Percentiles rank a stretch among this genome's conserved stretches.
Conservation (phyloP, 768 basidiomycete genomes). For the Leccinum aurantiacum region DNA sequence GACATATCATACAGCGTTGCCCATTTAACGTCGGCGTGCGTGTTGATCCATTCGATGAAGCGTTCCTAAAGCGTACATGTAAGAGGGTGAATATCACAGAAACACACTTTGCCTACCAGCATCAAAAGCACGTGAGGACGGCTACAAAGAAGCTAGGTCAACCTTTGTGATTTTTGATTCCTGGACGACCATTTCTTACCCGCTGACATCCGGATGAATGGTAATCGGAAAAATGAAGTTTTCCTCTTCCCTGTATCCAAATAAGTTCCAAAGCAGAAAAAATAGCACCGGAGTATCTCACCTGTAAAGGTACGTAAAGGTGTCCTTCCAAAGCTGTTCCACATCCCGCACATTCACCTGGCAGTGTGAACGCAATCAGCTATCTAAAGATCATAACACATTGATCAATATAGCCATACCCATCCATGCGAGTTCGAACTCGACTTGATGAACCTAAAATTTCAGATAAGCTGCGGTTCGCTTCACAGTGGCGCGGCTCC, state of each 20-base stretch:
- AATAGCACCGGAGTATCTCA: slow-evolving; percentile 17
- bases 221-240: slow-evolving; percentile 75
- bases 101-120: slow-evolving; percentile 44
- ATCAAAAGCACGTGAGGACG: slow-evolving; percentile 72
- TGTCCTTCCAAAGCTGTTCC: slow-evolving; percentile 76
- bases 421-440: slow-evolving; percentile 71
- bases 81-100: not conserved
- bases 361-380: not conserved
- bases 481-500: not conserved
- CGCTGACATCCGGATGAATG: slow-evolving; percentile 77
- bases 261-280: not conserved
- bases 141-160: slow-evolving; percentile 31
- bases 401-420: slow-evolving; percentile 35
- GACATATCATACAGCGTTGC: slow-evolving; percentile 70
- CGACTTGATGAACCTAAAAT: slow-evolving; percentile 64
- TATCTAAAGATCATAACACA: not conserved
- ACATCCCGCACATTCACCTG: slow-evolving; percentile 66
- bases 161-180: not conserved
- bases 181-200: slow-evolving; percentile 37
- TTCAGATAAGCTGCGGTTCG: not conserved
- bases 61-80: slow-evolving; percentile 45
- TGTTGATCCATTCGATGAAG: slow-evolving; percentile 75
- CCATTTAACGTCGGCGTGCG: slow-evolving; percentile 68
- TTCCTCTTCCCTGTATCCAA: slow-evolving; percentile 49
- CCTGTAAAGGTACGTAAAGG: slow-evolving; percentile 68